Conservation (phyloP, 1,284 basidiomycete species). For the Austroboletus rostrupii region DNA sequence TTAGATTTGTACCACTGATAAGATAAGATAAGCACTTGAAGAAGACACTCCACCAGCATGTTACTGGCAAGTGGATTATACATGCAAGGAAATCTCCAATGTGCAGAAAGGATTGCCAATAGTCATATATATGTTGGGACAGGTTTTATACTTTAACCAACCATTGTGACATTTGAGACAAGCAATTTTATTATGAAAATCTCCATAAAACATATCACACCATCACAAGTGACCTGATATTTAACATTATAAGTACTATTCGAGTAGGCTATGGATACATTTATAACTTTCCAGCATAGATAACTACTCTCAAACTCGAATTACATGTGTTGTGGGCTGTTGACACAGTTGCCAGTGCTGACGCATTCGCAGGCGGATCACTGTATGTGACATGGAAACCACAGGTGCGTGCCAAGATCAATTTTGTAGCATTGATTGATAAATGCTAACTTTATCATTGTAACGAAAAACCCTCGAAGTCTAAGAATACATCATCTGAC, state of each 20-base stretch:
- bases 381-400: too few relatives aligned
- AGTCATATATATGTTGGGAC: background rate
- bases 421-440: too few relatives aligned
- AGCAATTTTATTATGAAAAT: background rate
- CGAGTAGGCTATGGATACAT: too few relatives aligned
- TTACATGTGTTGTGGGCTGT: background rate
- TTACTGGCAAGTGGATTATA: background rate
- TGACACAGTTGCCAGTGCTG: background rate
- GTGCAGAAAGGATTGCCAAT: background rate
- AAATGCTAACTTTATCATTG: constrained; percentile 18
- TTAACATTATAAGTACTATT: too few relatives aligned
- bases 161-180: background rate
- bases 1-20: background rate
- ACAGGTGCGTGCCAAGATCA: too few relatives aligned
- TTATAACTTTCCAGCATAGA: too few relatives aligned
- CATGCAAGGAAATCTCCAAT: background rate
- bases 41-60: background rate
- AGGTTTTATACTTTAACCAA: too few relatives aligned
- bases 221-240: too few relatives aligned
- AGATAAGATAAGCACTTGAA: background rate
- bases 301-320: background rate
- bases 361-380: background rate
- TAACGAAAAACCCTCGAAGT: constrained; percentile 64
- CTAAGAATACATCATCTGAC: constrained; percentile 66
- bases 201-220: background rate